Base-by-base conservation (phyloP, 2,329 filamentous ascomycete genomes). In the Alternaria ethzedia region DNA sequence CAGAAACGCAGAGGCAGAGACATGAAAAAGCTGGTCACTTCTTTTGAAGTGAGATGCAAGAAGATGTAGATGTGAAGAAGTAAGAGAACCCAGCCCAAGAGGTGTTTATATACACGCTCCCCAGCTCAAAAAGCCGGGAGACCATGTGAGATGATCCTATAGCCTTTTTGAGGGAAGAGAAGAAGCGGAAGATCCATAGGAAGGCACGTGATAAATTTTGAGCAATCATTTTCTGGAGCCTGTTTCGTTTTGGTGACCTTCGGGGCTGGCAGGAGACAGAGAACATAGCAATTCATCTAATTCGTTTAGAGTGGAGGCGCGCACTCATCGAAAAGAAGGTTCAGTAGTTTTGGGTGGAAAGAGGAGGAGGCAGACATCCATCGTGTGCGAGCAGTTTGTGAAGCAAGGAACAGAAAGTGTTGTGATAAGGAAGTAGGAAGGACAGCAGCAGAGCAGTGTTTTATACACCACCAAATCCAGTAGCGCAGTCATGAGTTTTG, bases 401-500 rank as follows among this genome's bases (percentile, higher is more conserved):
- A n/a, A n/a, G n/a, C n/a, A n/a, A n/a, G n/a, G n/a, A n/a, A n/a
- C n/a, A n/a, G n/a, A n/a, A n/a, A n/a, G n/a, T n/a, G n/a, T n/a
- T n/a, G 23, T 12, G n/a, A 30, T 21, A 6, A 15, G 21, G 47
- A 21, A 13, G 20, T 17, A 13, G 10, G 3, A 30, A 50, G n/a
- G 0, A 3, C 26, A 30, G 26, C n/a, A n/a, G 10, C 17, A 0
- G 20, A 30, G 2, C n/a, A 3, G 4, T 2, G 4, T 13, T 21
- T 21, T 30, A 50, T 50, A 30, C 5, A 10, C 32, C 4, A 4
- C 13, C 2, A n/a, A 4, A 15, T 4, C 15, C 15, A 41, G 8
- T n/a, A 17, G 32, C 15, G 4, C 4, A 41, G 15, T n/a, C 9
- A 41, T 41, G 0, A 9, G 15, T 2, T 5, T 36, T 41, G 32